Evolutionary conservation across 805 yeast species (phyloP).

Genomic region (Groenewaldozyma tartarivorans): DNA sequence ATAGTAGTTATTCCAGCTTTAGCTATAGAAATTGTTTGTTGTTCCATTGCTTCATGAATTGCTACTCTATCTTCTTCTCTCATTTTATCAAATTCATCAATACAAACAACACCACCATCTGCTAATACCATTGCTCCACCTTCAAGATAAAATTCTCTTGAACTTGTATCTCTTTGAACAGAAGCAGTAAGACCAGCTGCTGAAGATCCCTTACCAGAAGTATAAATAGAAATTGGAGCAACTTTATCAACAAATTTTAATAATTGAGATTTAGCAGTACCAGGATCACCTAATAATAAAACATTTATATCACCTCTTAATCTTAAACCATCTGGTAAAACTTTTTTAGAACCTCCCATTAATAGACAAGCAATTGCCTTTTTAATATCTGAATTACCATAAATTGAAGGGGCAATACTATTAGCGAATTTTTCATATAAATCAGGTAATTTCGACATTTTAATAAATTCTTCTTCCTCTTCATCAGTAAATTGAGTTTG

Average conservation of each 20-base stretch:
- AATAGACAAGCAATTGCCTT: conserved; percentile 85
- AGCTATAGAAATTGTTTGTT: conserved; percentile 96
- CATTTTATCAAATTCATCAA: conserved; percentile 99
- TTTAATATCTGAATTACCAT: conserved; percentile 87
- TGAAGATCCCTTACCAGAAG: conserved; percentile 98
- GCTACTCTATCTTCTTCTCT: conserved; percentile 98
- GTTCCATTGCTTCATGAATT: conserved; percentile 99
- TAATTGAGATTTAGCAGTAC: conserved; percentile 96
- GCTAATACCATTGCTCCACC: conserved; percentile 99
- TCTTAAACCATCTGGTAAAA: conserved; percentile 92
- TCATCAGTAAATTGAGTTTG: conserved; percentile 69
- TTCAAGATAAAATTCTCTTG: conserved; percentile 89
- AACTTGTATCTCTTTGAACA: conserved; percentile 81
- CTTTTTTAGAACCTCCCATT: conserved; percentile 89
- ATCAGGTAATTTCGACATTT: conserved; percentile 72
- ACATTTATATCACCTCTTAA: conserved; percentile 96
- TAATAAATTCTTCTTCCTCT: conserved; percentile 86
- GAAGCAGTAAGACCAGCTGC: conserved; percentile 99
- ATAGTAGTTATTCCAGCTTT: conserved; percentile 98
- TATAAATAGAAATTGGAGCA: conserved; percentile 88
- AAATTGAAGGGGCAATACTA: conserved; percentile 94
- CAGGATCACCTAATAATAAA: conserved; percentile 91
- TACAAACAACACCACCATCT: conserved; percentile 98
- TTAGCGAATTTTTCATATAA: conserved; percentile 75
- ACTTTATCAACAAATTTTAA: conserved; percentile 92